Conservation (phyloP, 2,329 filamentous ascomycete genomes). For the Talaromyces pinophilus region DNA sequence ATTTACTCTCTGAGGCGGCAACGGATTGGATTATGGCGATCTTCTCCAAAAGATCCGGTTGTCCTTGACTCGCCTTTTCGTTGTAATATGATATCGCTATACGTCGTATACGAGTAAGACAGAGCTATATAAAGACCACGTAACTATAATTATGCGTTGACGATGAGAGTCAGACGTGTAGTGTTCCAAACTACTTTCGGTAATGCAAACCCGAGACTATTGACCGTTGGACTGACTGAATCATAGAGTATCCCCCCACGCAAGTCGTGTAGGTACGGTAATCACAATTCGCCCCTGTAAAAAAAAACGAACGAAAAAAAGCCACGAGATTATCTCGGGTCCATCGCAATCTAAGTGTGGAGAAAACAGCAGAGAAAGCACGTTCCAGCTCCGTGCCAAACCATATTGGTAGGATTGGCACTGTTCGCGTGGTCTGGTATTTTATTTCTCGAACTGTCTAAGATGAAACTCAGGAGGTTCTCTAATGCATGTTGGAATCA, state of each 20-base stretch:
- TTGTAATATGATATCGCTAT: neutral
- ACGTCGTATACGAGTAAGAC: neutral
- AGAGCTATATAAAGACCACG: constrained; percentile 10
- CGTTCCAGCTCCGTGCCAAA: constrained; percentile 2
- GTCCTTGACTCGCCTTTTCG: constrained; percentile 1
- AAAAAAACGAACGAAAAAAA: constrained; percentile 2
- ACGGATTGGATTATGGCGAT: neutral
- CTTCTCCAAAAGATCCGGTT: neutral
- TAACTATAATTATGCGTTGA: neutral
- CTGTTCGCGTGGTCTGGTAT: constrained; percentile 10
- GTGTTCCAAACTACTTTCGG: constrained; percentile 16
- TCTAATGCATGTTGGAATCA: constrained; percentile 7
- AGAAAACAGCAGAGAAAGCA: neutral
- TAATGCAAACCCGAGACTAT: constrained; percentile 17
- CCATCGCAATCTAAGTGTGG: constrained; percentile 14
- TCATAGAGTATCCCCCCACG: constrained; percentile 1
- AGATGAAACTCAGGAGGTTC: neutral
- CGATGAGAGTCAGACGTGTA: neutral
- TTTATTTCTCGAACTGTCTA: neutral
- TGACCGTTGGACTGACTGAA: constrained; percentile 19
- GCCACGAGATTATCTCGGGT: constrained; percentile 15
- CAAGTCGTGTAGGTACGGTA: neutral
- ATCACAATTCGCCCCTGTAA: neutral
- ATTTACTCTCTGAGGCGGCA: neutral
- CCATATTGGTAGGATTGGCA: neutral